Conservation (phyloP, 2,329 filamentous ascomycete species). For the Microsporum audouinii region DNA sequence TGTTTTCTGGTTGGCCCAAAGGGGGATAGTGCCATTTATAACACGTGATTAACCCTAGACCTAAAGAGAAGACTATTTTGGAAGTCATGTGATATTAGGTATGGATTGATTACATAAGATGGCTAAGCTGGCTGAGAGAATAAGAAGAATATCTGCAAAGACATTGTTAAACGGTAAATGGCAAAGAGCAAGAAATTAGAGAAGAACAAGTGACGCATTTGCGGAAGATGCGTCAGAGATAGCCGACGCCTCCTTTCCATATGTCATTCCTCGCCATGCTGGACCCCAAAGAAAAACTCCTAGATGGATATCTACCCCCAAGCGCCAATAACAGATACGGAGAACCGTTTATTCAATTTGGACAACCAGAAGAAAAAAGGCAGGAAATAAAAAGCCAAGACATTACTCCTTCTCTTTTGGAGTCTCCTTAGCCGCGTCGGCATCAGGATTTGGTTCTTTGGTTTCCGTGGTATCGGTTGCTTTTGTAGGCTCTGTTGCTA, state of each 20-base stretch:
- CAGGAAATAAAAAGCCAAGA: neutral
- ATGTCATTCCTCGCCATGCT: constrained; percentile 9
- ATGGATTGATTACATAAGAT: neutral
- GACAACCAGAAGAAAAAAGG: neutral
- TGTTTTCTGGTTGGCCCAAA: constrained; percentile 19
- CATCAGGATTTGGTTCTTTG: constrained; percentile 12
- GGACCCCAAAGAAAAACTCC: constrained; percentile 7
- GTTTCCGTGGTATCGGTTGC: constrained; percentile 7
- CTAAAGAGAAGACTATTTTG: constrained; percentile 17
- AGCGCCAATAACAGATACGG: constrained; percentile 8
- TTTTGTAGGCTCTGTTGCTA: constrained; percentile 2
- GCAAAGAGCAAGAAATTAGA: neutral
- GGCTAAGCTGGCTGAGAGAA: neutral
- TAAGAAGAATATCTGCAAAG: neutral
- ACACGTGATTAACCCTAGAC: constrained; percentile 27
- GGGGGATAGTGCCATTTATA: neutral
- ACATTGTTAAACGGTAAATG: neutral
- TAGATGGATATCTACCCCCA: constrained; percentile 1
- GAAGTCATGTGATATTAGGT: neutral
- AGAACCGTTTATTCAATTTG: neutral
- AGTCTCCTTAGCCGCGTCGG: constrained; percentile 10
- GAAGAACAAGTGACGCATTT: neutral
- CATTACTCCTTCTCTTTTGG: constrained; percentile 12
- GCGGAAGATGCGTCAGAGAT: constrained; percentile 1
- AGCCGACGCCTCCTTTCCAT: constrained; percentile 6